A percentile compares a stretch with the other conserved stretches of the same genome.
Conservation (phyloP, 441 rosid genomes). For the Bruguiera hainesii region DNA sequence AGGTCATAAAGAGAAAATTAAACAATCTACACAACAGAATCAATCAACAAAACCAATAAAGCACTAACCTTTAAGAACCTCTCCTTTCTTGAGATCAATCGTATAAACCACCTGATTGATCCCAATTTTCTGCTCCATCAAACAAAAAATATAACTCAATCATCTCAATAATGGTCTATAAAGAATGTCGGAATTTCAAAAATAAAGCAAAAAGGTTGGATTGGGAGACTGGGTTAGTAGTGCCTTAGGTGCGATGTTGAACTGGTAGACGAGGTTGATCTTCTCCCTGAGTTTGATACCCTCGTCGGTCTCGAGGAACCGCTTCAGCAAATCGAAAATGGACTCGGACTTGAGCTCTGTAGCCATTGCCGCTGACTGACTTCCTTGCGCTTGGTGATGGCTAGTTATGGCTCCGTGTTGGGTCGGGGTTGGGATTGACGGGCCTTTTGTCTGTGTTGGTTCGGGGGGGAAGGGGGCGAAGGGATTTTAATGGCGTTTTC, state of each 20-base stretch:
- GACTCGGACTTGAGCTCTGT: conserved; percentile 66
- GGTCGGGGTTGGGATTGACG: too few species aligned
- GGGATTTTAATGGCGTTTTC: too few species aligned
- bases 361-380: conserved; percentile 28
- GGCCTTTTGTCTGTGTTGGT: too few species aligned
- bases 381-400: too few species aligned
- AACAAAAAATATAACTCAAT: background rate
- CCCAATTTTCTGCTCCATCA: conserved; percentile 68
- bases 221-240: too few species aligned
- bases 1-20: too few species aligned
- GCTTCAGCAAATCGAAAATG: conserved; percentile 63
- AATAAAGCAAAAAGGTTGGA: background rate
- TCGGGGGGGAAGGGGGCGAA: too few species aligned
- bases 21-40: background rate
- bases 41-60: background rate
- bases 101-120: conserved; percentile 65
- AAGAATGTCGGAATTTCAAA: background rate
- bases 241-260: conserved; percentile 88
- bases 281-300: conserved; percentile 56
- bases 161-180: background rate
- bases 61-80: conserved; percentile 67
- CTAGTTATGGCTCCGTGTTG: too few species aligned
- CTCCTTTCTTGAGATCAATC: conserved; percentile 91
- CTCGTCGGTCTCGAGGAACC: conserved; percentile 66
- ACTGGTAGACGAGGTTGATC: conserved; percentile 76